These are phyloP conservation scores for Xylaria longipes DNA, from an alignment of 495 filamentous ascomycete species.

Conservation along the genomic window DNA sequence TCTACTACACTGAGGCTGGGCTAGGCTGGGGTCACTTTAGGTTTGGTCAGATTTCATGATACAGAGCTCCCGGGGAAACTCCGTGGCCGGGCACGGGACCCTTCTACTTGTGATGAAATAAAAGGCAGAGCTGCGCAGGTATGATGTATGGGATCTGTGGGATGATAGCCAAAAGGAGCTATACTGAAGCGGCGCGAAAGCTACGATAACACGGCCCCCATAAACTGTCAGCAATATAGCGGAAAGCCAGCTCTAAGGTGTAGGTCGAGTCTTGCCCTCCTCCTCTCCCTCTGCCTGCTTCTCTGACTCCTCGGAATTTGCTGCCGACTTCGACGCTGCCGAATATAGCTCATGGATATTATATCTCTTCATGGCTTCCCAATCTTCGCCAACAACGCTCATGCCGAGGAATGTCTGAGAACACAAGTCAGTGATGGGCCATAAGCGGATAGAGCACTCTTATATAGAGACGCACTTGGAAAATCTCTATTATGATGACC, in stretches of 20 bases:
- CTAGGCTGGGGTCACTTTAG: not conserved
- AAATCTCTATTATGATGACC: conserved; percentile 87
- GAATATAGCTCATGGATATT: conserved; percentile 56
- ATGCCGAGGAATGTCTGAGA: conserved; percentile 52
- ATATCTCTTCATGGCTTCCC: conserved; percentile 55
- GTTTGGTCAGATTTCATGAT: not conserved
- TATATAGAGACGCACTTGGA: conserved; percentile 66
- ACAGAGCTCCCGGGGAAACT: not conserved
- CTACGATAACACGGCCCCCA: not conserved
- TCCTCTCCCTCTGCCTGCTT: not conserved
- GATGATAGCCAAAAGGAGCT: not conserved
- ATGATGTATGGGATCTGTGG: not conserved
- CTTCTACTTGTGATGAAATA: not conserved
- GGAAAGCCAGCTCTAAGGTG: not conserved
- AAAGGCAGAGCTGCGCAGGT: not conserved
- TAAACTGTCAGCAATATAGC: not conserved
- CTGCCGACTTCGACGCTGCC: conserved; percentile 36
- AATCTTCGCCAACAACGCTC: conserved; percentile 58
- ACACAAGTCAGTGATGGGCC: not conserved
- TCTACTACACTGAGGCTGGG: not conserved
- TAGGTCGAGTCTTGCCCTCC: not conserved
- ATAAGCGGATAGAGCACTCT: not conserved
- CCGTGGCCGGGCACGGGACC: not conserved
- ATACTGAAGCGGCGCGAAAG: not conserved
- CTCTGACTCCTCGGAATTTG: not conserved